Evolutionary conservation across 2,329 filamentous ascomycete genomes (phyloP).

Genomic region (Fusarium sp.): DNA sequence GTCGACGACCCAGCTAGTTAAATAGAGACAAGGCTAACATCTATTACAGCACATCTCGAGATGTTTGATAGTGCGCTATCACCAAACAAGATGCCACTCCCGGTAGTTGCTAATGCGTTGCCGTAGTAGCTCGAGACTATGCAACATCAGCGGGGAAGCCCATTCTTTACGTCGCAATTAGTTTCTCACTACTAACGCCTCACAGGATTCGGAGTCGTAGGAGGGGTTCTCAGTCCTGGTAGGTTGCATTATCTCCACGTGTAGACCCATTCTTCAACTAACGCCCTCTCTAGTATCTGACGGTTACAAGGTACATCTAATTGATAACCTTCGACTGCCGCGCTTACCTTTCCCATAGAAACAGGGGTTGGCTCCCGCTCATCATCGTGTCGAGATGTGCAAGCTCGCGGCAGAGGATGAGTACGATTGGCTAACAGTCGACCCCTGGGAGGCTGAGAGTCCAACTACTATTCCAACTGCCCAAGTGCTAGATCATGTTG

Average conservation of each 20-base stretch:
- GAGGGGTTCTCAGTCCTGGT: conserved; percentile 67
- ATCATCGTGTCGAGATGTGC: conserved; percentile 76
- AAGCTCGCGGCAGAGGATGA: conserved; percentile 81
- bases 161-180: conserved; percentile 1
- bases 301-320: conserved; percentile 43
- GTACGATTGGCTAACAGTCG: conserved; percentile 82
- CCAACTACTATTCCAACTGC: conserved; percentile 88
- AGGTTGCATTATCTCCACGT: conserved; percentile 28
- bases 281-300: conserved; percentile 43
- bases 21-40: not conserved
- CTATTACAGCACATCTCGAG: conserved; percentile 70
- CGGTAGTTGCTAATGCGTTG: not conserved
- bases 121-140: conserved; percentile 84
- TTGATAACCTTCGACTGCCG: not conserved
- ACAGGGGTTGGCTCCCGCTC: conserved; percentile 52
- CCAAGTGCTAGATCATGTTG: conserved; percentile 89
- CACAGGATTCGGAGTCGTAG: conserved; percentile 79
- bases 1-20: not conserved
- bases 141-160: conserved; percentile 62
- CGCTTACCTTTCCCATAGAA: conserved; percentile 39
- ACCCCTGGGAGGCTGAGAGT: conserved; percentile 88
- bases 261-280: not conserved
- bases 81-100: not conserved
- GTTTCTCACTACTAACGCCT: not conserved
- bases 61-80: conserved; percentile 62